Evolutionary conservation across 441 rosid genomes (phyloP), one percentile per base, ranked within the genome.

Genomic region (Bocquillonia castaneifolia): DNA sequence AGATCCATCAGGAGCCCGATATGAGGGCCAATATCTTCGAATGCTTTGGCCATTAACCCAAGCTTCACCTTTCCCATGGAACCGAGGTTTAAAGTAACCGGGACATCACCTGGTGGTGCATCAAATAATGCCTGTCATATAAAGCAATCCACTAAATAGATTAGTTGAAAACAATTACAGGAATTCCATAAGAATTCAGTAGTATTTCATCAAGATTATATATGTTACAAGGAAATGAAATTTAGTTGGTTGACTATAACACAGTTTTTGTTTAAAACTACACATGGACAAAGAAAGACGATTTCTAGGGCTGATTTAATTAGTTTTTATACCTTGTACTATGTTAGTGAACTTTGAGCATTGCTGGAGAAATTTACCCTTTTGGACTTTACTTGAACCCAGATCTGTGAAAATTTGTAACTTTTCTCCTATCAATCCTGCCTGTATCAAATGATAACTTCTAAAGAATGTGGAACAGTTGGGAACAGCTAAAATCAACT

Each of bases 41-140:
- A 92, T 87, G 76, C 96, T 86, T 68, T 77, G 76, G 40, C 96
- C 91, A 39, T 92, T 89, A 67, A 92, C 83, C 92, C 94, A 92
- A 66, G 84, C 89, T 81, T 92, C 91, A 2, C 97, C 75, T 92
- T 89, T 73, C 96, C 90, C 96, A 92, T 86, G 64, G 91, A 78
- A 52, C 76, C 82, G 60, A 92, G 87, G 83, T 92, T 85, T 70
- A 92, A 50, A 10, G 82, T 88, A 7, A 92, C 74, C 9, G 96
- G 90, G 69, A 74, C 86, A 25, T 72, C 74, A 63, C 84, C 86
- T 45, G 65, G 45, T 10, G 97, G 96, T 31, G 84, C 84, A 58
- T 87, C 77, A 64, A 92, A 88, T 23, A 55, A 10, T 6, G 86
- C 78, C 96, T 92, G 81, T 22, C 65, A 52, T 34, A 56, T 42